phyloP scores from a whole-genome alignment of 768 basidiomycete genomes.

The Lactarius akahatsu region DNA sequence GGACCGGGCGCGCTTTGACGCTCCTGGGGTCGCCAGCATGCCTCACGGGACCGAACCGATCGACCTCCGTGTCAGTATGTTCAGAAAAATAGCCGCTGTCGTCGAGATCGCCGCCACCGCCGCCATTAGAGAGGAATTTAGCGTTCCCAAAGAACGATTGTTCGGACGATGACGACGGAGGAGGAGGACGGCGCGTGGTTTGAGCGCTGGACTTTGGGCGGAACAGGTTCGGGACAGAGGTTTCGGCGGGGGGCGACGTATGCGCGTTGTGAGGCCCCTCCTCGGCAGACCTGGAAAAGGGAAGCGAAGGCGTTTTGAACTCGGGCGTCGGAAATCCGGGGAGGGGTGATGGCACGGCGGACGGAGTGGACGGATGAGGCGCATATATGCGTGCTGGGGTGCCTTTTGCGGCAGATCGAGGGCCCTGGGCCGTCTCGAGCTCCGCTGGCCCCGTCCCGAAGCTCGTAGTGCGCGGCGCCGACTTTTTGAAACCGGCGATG shows the following conservation, averaged over 20 bases:
- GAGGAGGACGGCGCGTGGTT: no score
- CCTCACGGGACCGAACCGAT: not conserved
- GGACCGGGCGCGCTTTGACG: not conserved
- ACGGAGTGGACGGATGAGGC: conserved; percentile 19
- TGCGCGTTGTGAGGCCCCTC: conserved; percentile 1
- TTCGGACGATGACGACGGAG: not conserved
- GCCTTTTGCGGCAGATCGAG: not conserved
- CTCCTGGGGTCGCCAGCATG: not conserved
- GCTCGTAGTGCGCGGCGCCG: not conserved
- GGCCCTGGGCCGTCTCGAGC: not conserved
- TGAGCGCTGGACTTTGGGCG: conserved; percentile 10
- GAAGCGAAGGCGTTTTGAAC: conserved; percentile 23
- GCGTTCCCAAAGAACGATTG: conserved; percentile 10
- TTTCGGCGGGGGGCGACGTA: not conserved
- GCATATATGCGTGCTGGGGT: conserved; percentile 24
- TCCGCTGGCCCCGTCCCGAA: not conserved
- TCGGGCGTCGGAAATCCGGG: not conserved
- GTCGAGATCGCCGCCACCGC: not conserved
- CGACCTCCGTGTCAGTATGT: conserved; percentile 7
- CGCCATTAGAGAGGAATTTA: conserved; percentile 8
- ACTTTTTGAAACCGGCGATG: conserved; percentile 20
- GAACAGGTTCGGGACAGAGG: not conserved
- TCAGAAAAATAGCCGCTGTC: conserved; percentile 27
- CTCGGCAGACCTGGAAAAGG: conserved; percentile 11
- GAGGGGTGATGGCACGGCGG: not conserved